These are phyloP conservation scores for Globisporangium canariense DNA, from an alignment of 352 stramenopile species.

Conservation along the genomic window DNA sequence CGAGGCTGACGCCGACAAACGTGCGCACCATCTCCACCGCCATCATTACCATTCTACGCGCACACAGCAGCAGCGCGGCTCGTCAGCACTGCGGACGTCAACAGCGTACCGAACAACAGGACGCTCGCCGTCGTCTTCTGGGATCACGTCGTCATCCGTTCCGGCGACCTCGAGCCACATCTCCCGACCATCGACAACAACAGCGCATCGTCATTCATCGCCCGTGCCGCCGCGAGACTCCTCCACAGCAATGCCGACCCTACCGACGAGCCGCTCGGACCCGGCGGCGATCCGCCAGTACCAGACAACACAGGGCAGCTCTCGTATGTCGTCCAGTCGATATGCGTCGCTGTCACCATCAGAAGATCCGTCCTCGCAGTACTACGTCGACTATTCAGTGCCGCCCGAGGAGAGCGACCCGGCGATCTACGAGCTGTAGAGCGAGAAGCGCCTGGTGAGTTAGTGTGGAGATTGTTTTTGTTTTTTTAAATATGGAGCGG, in stretches of 20 bases:
- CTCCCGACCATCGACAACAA: slow-evolving; percentile 2
- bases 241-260: neutral
- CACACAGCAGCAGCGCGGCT: slow-evolving; percentile 1
- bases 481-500: neutral
- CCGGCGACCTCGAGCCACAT: slow-evolving; percentile 15
- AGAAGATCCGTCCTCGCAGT: slow-evolving; percentile 1
- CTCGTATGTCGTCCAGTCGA: neutral
- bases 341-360: neutral
- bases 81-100: neutral
- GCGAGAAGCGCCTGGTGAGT: neutral
- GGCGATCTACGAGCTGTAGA: slow-evolving; percentile 18
- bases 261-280: slow-evolving; percentile 17
- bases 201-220: slow-evolving; percentile 15
- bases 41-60: neutral
- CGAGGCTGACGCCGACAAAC: neutral
- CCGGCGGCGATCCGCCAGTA: slow-evolving; percentile 12
- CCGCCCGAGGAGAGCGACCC: slow-evolving; percentile 3
- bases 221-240: slow-evolving; percentile 9
- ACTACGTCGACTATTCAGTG: slow-evolving; percentile 6
- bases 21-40: neutral
- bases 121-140: neutral
- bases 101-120: neutral
- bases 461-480: too few species aligned
- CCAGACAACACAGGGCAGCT: slow-evolving; percentile 7
- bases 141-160: slow-evolving; percentile 7